Evolutionary conservation across 1,139 yeast genomes (phyloP).

Genomic region (Scheffersomyces lignicola): DNA sequence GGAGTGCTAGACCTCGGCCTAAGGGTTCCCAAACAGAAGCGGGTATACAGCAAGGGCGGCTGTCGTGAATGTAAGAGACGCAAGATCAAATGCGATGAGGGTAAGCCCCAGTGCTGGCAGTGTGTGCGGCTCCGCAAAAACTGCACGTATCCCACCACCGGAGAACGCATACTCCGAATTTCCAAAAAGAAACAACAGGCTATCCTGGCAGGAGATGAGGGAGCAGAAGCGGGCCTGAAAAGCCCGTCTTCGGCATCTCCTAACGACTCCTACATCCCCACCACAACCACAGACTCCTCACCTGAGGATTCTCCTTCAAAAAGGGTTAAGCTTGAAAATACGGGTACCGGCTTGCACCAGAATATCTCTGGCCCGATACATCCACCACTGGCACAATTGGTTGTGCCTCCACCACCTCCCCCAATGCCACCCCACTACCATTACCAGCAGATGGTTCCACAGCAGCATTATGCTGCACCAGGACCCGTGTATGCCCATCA

Average conservation of each 20-base stretch:
- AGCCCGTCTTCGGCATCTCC: background rate
- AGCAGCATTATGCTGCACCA: background rate
- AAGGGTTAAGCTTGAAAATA: background rate
- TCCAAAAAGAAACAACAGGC: slow-evolving; percentile 18
- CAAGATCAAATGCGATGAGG: slow-evolving; percentile 57
- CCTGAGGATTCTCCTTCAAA: slow-evolving; percentile 1
- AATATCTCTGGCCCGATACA: no score
- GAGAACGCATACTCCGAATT: slow-evolving; percentile 33
- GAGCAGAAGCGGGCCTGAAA: background rate
- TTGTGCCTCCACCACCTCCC: background rate
- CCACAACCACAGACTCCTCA: slow-evolving; percentile 1
- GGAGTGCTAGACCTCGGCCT: slow-evolving; percentile 9
- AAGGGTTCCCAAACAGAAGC: slow-evolving; percentile 9
- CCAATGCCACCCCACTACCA: slow-evolving; percentile 1
- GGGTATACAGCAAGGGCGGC: slow-evolving; percentile 36
- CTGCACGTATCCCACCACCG: slow-evolving; percentile 34
- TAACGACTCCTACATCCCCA: background rate
- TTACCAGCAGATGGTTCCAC: background rate
- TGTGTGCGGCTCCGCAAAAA: slow-evolving; percentile 33
- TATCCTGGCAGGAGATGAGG: background rate
- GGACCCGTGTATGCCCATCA: no score
- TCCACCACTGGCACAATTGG: background rate
- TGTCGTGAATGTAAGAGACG: slow-evolving; percentile 44
- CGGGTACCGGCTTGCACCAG: no score
- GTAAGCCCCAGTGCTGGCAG: slow-evolving; percentile 56